A percentile compares a stretch with the other conserved stretches of the same genome.
phyloP scores from a whole-genome alignment of 768 basidiomycete genomes.

The Pleurotus salmoneostramineus region DNA sequence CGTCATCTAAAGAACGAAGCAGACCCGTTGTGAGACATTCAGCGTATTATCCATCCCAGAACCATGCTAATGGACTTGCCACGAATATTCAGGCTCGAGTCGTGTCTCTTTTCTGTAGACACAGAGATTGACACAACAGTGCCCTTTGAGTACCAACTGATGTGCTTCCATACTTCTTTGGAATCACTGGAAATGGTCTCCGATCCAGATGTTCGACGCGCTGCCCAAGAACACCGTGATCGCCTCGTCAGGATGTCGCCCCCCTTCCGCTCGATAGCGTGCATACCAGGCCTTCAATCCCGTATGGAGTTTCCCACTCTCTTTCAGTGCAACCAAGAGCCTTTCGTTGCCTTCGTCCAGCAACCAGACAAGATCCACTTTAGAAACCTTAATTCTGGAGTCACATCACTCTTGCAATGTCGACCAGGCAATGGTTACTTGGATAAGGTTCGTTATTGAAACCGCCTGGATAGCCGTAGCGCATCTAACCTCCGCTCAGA shows the following conservation, averaged over 20 bases:
- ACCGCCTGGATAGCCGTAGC: background rate
- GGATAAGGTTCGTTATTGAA: conserved; percentile 17
- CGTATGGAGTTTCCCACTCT: conserved; percentile 35
- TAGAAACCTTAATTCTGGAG: conserved; percentile 33
- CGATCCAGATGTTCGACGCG: conserved; percentile 31
- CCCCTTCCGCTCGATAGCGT: conserved; percentile 37
- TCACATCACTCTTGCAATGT: conserved; percentile 34
- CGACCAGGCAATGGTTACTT: conserved; percentile 22
- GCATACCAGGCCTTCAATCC: conserved; percentile 27
- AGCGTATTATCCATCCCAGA: too few relatives aligned
- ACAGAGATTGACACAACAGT: conserved; percentile 15
- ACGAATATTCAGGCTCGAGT: too few relatives aligned
- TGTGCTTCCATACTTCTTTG: background rate
- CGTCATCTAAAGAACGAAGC: too few relatives aligned
- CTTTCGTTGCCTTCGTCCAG: conserved; percentile 40
- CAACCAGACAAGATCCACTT: conserved; percentile 35
- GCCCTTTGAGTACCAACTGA: background rate
- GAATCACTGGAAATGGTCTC: background rate
- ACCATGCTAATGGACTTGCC: too few relatives aligned
- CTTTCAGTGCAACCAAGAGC: conserved; percentile 37
- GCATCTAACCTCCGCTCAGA: conserved; percentile 21
- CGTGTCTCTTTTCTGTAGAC: too few relatives aligned
- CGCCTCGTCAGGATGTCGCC: conserved; percentile 27
- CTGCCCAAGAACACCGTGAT: conserved; percentile 31
- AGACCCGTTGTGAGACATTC: background rate